Percentiles rank a stretch among this genome's conserved stretches.
phyloP scores from a whole-genome alignment of 345 rosid species.

The Arabidopsis arenosa region DNA sequence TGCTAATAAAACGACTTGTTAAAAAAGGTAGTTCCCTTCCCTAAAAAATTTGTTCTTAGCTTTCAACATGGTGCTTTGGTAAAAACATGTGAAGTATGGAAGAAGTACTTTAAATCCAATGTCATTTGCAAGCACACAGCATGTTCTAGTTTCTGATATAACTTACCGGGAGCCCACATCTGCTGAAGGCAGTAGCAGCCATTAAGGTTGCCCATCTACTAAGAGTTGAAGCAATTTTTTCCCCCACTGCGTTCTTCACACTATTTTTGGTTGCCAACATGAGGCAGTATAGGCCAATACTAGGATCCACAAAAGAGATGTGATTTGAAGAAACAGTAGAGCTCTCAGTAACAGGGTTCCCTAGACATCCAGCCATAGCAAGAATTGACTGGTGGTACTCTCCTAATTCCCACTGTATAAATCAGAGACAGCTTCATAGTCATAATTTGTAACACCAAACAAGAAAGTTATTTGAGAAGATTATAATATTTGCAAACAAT shows the following conservation, averaged over 20 bases:
- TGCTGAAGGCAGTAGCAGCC: conserved; percentile 75
- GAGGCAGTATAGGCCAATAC: conserved; percentile 73
- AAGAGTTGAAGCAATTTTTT: conserved; percentile 63
- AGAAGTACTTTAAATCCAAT: conserved; percentile 22
- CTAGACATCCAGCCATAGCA: conserved; percentile 65
- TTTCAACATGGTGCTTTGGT: conserved; percentile 6
- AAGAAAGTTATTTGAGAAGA: conserved; percentile 12
- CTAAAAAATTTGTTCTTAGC: neutral
- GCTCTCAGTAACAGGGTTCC: conserved; percentile 41
- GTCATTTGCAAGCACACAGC: conserved; percentile 22
- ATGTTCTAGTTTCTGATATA: conserved; percentile 27
- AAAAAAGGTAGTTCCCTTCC: conserved; percentile 12
- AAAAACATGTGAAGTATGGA: conserved; percentile 16
- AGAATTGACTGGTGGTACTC: conserved; percentile 68
- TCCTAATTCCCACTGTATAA: conserved; percentile 89
- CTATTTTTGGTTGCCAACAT: conserved; percentile 59
- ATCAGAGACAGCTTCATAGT: conserved; percentile 38
- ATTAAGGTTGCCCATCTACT: conserved; percentile 81
- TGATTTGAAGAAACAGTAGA: conserved; percentile 59
- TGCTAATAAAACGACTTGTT: conserved; percentile 1
- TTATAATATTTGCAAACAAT: conserved; percentile 36
- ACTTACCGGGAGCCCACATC: conserved; percentile 95
- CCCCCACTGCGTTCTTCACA: conserved; percentile 76
- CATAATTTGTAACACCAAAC: conserved; percentile 24
- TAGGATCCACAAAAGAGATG: conserved; percentile 78